phyloP scores from a whole-genome alignment of 208 protist genomes.

The Leishmania major region DNA sequence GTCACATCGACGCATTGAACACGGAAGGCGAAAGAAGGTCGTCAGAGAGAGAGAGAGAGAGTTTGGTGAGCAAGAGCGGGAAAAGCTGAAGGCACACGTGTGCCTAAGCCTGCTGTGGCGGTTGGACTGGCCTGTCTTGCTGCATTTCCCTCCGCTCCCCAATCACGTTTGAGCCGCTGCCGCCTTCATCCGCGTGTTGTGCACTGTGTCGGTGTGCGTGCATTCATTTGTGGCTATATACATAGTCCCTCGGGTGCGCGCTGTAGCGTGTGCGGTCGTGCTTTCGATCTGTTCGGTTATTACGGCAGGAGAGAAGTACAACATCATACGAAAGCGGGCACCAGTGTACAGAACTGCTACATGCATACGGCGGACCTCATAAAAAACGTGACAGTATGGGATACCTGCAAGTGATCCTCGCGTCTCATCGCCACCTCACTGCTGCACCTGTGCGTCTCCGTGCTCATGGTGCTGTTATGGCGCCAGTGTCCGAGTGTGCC shows the following conservation, averaged over 20 bases:
- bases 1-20: background rate
- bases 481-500: background rate
- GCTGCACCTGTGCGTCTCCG: background rate
- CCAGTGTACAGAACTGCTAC: background rate
- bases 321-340: background rate
- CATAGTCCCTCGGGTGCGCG: background rate
- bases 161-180: background rate
- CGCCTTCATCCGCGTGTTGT: background rate
- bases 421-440: constrained; percentile 11
- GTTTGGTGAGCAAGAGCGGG: background rate
- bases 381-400: constrained; percentile 7
- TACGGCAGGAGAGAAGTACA: background rate
- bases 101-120: background rate
- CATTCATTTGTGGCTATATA: background rate
- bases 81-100: background rate
- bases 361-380: background rate
- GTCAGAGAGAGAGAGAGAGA: background rate
- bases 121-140: background rate
- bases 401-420: constrained; percentile 23
- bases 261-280: background rate
- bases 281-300: background rate
- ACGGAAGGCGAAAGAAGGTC: background rate
- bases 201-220: background rate
- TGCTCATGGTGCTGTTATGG: background rate
- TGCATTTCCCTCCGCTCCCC: background rate